Evolutionary conservation across 352 stramenopile species (phyloP).

Genomic region (Pythium brachiatum): DNA sequence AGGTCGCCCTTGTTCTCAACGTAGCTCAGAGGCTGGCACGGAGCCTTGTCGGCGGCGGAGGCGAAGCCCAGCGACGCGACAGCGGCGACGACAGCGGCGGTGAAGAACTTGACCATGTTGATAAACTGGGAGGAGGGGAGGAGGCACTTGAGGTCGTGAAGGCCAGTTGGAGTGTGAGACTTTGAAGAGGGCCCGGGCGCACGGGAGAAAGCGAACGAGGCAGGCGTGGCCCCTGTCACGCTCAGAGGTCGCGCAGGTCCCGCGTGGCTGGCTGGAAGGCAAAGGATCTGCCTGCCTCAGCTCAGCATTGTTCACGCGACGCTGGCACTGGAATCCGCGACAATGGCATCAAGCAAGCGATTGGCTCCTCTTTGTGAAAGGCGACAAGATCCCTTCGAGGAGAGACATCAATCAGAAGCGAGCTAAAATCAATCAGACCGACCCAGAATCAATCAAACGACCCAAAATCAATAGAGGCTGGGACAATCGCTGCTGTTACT

Average conservation of each 20-base stretch:
- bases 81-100: constrained; percentile 26
- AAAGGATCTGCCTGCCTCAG: not conserved
- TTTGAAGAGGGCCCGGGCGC: not conserved
- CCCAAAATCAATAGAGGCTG: not conserved
- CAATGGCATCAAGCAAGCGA: not conserved
- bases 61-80: constrained; percentile 16
- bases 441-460: not conserved
- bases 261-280: not conserved
- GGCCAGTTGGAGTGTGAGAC: constrained; percentile 21
- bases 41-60: constrained; percentile 25
- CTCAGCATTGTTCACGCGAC: not conserved
- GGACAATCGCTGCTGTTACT: not conserved
- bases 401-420: too few relatives aligned
- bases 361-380: not conserved
- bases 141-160: constrained; percentile 12
- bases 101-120: constrained; percentile 42
- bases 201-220: too few relatives aligned
- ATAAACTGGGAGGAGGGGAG: constrained; percentile 1
- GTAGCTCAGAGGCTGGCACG: constrained; percentile 45
- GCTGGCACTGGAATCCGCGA: not conserved
- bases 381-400: not conserved
- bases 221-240: not conserved
- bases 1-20: constrained; percentile 41
- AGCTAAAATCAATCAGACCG: too few relatives aligned
- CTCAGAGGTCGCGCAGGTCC: not conserved